phyloP scores from a whole-genome alignment of 106 monocot genomes.

The Xerophyta viscosa region DNA sequence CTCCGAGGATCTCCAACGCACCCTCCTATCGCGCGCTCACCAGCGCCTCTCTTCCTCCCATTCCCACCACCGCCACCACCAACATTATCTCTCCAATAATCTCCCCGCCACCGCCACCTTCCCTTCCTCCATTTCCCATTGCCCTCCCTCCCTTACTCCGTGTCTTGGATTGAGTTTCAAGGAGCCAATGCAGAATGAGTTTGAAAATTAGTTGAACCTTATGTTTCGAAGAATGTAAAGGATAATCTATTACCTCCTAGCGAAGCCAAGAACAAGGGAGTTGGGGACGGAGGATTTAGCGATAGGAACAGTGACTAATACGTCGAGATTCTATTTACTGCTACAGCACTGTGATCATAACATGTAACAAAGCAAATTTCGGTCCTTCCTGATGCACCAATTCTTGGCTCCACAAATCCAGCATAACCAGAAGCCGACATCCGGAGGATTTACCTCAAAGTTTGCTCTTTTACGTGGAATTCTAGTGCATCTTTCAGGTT shows the following conservation, averaged over 20 bases:
- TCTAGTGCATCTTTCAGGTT: too few relatives aligned
- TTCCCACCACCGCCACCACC: too few relatives aligned
- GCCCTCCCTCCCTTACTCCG: too few relatives aligned
- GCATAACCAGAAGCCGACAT: too few relatives aligned
- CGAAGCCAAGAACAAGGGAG: background rate
- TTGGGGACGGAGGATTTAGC: background rate
- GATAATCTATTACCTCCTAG: constrained; percentile 19
- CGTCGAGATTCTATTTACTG: too few relatives aligned
- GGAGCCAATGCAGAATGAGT: constrained; percentile 52
- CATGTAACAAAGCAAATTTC: too few relatives aligned
- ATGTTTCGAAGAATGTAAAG: constrained; percentile 40
- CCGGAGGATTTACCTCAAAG: too few relatives aligned
- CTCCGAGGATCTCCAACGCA: too few relatives aligned
- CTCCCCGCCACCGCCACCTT: background rate
- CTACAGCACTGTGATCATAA: too few relatives aligned
- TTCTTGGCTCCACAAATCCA: too few relatives aligned
- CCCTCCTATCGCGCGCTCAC: background rate
- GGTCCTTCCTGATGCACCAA: too few relatives aligned
- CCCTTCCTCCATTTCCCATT: background rate
- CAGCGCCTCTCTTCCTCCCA: background rate
- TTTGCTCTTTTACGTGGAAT: too few relatives aligned
- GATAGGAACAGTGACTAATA: constrained; percentile 11
- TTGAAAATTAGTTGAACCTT: constrained; percentile 58
- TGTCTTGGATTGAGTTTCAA: constrained; percentile 76
- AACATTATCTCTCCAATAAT: background rate